Evolutionary conservation across 176 grass and related monocot species (phyloP).

Genomic region (Calamus simplicifolius): DNA sequence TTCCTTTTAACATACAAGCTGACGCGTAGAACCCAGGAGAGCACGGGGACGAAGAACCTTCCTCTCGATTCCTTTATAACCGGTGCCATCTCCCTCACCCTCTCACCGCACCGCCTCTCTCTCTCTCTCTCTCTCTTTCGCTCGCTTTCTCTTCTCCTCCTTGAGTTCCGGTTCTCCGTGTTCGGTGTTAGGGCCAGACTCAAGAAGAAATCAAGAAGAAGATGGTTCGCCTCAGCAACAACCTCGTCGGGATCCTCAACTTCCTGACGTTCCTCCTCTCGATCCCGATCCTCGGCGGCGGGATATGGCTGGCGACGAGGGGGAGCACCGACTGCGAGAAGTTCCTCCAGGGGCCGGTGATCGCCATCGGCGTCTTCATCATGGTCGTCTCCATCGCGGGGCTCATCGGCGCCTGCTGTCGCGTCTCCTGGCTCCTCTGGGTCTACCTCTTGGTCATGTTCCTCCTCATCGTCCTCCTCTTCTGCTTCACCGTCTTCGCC

Average conservation of each 20-base stretch:
- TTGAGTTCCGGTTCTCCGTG: not conserved
- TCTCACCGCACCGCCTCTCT: no score
- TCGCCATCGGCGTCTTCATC: slow-evolving; percentile 3
- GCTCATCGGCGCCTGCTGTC: slow-evolving; percentile 1
- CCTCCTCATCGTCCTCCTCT: slow-evolving; percentile 6
- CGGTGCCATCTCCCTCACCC: no score
- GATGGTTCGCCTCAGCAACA: slow-evolving; percentile 88
- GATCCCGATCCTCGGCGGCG: slow-evolving; percentile 43
- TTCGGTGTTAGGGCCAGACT: no score
- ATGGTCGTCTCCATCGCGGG: slow-evolving; percentile 3
- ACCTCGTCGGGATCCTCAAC: slow-evolving; percentile 76
- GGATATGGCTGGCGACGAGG: not conserved
- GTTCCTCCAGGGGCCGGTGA: slow-evolving; percentile 4
- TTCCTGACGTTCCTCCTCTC: slow-evolving; percentile 68
- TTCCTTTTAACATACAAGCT: no score
- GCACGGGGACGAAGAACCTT: no score
- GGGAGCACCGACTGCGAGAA: slow-evolving; percentile 8
- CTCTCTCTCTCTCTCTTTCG: no score
- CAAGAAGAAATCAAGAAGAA: slow-evolving; percentile 1
- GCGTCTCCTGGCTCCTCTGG: slow-evolving; percentile 3
- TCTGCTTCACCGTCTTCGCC: slow-evolving; percentile 8
- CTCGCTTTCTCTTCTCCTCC: not conserved
- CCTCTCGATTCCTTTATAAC: no score
- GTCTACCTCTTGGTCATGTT: not conserved
- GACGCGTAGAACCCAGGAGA: no score